Base-by-base conservation (phyloP, 140 eudicot species). In the Cichorium intybus region DNA sequence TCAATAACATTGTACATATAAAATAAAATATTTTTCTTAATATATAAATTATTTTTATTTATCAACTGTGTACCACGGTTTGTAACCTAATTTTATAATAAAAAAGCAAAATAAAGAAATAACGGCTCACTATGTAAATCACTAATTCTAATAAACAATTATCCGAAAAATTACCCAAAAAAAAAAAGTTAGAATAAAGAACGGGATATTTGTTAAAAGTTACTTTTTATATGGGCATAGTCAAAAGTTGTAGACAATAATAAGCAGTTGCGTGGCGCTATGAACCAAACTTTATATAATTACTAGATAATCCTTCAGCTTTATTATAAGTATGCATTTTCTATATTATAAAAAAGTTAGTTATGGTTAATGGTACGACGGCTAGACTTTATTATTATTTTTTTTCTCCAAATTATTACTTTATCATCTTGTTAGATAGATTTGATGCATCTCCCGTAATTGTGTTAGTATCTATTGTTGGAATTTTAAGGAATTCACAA, bases 181-280 rank as follows among this genome's bases (percentile, higher is more conserved):
- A 31, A 31, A 31, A 5, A 31, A 31, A 35, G 14, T 35, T 1
- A 35, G 14, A 0, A 35, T 35, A 8, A 8, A 35, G 5, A 35
- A 35, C 12, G 10, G 3, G 43, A 35, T 35, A 35, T 35, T 35
- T 7, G 41, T 10, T 34, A 35, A 56, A 56, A 28, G 62, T 16
- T n/a, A 8, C 24, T 56, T 55, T 35, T 56, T 56, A n/a, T 23
- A 53, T 23, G 10, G 34, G 34, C 23, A 22, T 34, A 56, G 62
- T 56, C 62, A 56, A 56, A 56, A 56, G 62, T 28, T 28, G 62
- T 28, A 27, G 62, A 56, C 43, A 27, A 56, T 28, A 56, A 24
- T 56, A 28, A 9, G 62, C 23, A 55, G 39, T 56, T 56, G 41
- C 33, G 50, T 28, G 62, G 43, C 62, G 6, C 41, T 17, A 56